A percentile compares a stretch with the other conserved stretches of the same genome.
phyloP scores from a whole-genome alignment of 2,329 filamentous ascomycete genomes.

The Penicillium polonicum region DNA sequence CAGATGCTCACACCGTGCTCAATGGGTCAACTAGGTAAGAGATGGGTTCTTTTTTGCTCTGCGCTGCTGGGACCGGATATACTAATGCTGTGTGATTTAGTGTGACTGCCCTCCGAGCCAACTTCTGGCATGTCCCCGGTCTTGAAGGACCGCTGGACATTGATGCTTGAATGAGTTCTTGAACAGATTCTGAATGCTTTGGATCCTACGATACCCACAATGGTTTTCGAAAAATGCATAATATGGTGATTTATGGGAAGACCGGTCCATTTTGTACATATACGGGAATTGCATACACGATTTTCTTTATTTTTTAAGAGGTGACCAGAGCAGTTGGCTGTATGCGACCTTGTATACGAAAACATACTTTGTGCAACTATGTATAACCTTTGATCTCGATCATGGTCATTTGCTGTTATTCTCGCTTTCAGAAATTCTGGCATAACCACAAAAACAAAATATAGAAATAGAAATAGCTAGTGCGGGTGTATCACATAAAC shows the following conservation, averaged over 20 bases:
- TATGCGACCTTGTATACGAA: too few relatives aligned
- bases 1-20: constrained; percentile 86
- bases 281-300: constrained; percentile 3
- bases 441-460: background rate
- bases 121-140: constrained; percentile 75
- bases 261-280: constrained; percentile 1
- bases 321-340: too few relatives aligned
- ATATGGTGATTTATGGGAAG: background rate
- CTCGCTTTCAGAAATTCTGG: background rate
- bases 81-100: constrained; percentile 48
- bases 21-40: constrained; percentile 75
- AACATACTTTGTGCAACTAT: too few relatives aligned
- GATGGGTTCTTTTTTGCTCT: background rate
- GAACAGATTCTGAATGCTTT: constrained; percentile 36
- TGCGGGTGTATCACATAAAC: constrained; percentile 7
- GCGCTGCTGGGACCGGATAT: background rate
- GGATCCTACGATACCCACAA: constrained; percentile 31
- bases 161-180: constrained; percentile 40
- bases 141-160: constrained; percentile 68
- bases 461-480: background rate
- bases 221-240: constrained; percentile 17
- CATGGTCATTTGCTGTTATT: background rate
- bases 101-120: constrained; percentile 82
- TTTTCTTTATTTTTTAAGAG: background rate
- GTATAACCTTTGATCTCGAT: background rate